Percentiles rank a stretch among this genome's conserved stretches.
phyloP scores from a whole-genome alignment of 495 filamentous ascomycete genomes.

The Penicillium daleae region DNA sequence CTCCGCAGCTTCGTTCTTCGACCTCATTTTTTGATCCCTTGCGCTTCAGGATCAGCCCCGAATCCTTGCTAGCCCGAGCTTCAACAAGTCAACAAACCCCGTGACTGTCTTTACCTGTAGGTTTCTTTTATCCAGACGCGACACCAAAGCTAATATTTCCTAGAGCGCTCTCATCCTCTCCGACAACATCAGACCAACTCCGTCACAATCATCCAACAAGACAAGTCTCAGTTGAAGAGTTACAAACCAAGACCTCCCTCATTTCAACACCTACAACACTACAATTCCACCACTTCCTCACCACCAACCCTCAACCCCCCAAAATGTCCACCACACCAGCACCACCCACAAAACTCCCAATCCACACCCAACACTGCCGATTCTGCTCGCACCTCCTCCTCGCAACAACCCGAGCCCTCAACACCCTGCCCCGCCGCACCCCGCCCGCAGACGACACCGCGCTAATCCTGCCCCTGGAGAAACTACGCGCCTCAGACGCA shows the following conservation, averaged over 20 bases:
- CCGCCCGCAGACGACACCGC: constrained; percentile 33
- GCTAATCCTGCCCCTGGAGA: constrained; percentile 33
- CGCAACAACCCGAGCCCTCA: constrained; percentile 61
- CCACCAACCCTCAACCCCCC: constrained; percentile 1
- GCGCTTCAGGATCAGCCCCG: background rate
- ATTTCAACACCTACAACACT: background rate
- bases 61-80: background rate
- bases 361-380: constrained; percentile 72
- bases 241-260: too few relatives aligned
- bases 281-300: background rate
- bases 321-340: constrained; percentile 14
- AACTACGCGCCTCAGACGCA: constrained; percentile 7
- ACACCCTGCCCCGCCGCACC: constrained; percentile 56
- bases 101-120: background rate
- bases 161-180: background rate
- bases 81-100: background rate
- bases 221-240: background rate
- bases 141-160: background rate
- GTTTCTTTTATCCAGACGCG: background rate
- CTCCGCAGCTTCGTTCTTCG: background rate
- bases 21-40: background rate
- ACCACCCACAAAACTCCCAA: constrained; percentile 30
- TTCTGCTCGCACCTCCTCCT: constrained; percentile 74
- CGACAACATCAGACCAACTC: background rate
- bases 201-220: background rate